phyloP scores from a whole-genome alignment of 768 basidiomycete species.

The Imleria badia region DNA sequence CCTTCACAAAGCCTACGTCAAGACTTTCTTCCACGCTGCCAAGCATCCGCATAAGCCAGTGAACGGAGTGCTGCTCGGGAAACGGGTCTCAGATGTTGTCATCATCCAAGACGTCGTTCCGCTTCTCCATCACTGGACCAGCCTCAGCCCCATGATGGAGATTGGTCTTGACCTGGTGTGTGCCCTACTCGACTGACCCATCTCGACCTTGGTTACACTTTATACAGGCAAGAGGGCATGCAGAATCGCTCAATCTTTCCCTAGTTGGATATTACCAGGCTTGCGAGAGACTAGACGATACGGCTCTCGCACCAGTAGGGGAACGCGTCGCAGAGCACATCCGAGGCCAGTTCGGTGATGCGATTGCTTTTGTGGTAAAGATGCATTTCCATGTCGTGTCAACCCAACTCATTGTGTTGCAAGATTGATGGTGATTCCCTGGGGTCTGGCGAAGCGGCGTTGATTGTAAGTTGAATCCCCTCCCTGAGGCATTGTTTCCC shows the following conservation, averaged over 20 bases:
- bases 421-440: slow-evolving; percentile 65
- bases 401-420: slow-evolving; percentile 7
- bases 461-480: slow-evolving; percentile 50
- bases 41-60: slow-evolving; percentile 76
- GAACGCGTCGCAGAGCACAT: slow-evolving; percentile 62
- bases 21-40: slow-evolving; percentile 75
- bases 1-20: slow-evolving; percentile 63
- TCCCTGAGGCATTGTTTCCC: neutral
- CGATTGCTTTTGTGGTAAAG: slow-evolving; percentile 71
- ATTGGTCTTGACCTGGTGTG: slow-evolving; percentile 75
- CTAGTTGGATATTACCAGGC: slow-evolving; percentile 80
- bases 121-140: slow-evolving; percentile 83
- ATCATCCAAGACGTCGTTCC: slow-evolving; percentile 67
- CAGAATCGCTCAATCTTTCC: slow-evolving; percentile 48
- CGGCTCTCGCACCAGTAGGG: slow-evolving; percentile 60
- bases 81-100: slow-evolving; percentile 38
- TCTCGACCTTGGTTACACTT: neutral
- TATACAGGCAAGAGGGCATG: slow-evolving; percentile 57
- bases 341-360: slow-evolving; percentile 50
- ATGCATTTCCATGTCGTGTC: neutral
- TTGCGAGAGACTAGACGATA: slow-evolving; percentile 61
- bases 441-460: slow-evolving; percentile 49
- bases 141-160: slow-evolving; percentile 83
- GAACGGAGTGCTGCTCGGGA: slow-evolving; percentile 77
- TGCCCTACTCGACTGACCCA: slow-evolving; percentile 2